Conservation (phyloP, 768 basidiomycete species). For the Coprinellus aureogranulatus region DNA sequence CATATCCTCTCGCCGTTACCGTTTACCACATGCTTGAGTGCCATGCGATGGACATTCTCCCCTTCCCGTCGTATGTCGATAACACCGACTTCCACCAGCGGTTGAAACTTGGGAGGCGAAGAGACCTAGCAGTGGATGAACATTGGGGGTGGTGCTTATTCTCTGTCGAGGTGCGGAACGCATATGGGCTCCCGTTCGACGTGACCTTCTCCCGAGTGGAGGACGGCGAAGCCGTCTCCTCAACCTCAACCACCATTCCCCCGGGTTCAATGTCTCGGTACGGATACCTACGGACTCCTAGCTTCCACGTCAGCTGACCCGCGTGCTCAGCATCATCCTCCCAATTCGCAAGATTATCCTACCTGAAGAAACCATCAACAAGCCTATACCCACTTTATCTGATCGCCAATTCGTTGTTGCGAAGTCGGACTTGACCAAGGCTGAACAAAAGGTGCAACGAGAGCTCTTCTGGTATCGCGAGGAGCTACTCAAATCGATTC, state of each 20-base stretch:
- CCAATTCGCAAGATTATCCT: constrained; percentile 73
- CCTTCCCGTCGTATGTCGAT: constrained; percentile 46
- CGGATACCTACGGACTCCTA: constrained; percentile 14
- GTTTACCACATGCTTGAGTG: constrained; percentile 96
- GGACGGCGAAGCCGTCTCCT: constrained; percentile 50
- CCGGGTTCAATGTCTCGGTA: constrained; percentile 86
- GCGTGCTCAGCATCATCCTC: constrained; percentile 51
- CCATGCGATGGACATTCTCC: constrained; percentile 75
- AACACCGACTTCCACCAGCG: constrained; percentile 19
- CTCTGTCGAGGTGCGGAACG: constrained; percentile 86
- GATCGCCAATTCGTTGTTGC: constrained; percentile 90
- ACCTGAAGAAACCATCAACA: constrained; percentile 51
- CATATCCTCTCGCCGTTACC: constrained; percentile 87
- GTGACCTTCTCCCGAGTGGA: constrained; percentile 70
- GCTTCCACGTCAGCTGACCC: constrained; percentile 2
- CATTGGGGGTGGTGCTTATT: constrained; percentile 81
- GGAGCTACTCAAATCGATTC: constrained; percentile 67
- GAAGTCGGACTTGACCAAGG: constrained; percentile 59
- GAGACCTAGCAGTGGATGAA: constrained; percentile 41
- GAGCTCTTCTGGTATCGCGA: constrained; percentile 98
- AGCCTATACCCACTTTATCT: constrained; percentile 79
- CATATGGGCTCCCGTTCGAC: constrained; percentile 89
- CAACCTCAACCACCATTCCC: constrained; percentile 63
- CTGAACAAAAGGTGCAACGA: constrained; percentile 62
- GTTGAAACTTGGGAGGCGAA: constrained; percentile 21